Evolutionary conservation across 2,329 filamentous ascomycete species (phyloP), one percentile per base, ranked within the genome.

Genomic region (Fusarium torreyae): DNA sequence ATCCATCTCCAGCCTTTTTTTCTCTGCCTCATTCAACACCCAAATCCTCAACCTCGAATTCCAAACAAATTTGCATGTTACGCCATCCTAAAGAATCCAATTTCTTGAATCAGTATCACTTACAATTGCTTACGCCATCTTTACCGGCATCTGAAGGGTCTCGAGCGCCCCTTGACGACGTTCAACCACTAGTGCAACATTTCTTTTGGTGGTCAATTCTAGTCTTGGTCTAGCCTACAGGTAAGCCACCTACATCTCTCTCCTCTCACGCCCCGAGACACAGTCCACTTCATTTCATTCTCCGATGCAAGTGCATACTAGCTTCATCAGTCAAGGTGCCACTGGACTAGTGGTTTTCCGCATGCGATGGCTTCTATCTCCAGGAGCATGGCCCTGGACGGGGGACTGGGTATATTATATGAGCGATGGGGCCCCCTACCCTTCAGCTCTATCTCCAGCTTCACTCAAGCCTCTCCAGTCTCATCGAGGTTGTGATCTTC

Each of bases 241-340:
- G 69, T 72, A 72, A 70, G 69, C 67, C 67, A 68, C 57, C 54
- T 58, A 56, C 55, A 57, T 65, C n/a, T 74, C 42, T 50, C 44
- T 48, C 53, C 53, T 49, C 46, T 43, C 57, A 63, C 59, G 64
- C 63, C 64, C 70, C 61, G 15, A 75, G 62, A 71, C 68, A 65
- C 31, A 43, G 38, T 65, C 54, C 42, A 43, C 36, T 66, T 74
- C 73, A 75, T 75, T 75, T 65, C 62, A 65, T 75, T 65, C 56
- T 52, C 57, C 56, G 70, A 58, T 69, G 57, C 46, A 57, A 57
- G 57, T 57, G 55, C 28, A 59, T 46, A 24, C 53, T 73, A 69
- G 70, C 63, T 69, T 38, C 62, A 57, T 68, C 64, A 50, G 67
- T 58, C 50, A 36, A 50, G 65, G 71, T 63, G 70, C 50, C 57